Percentiles rank a stretch among this genome's conserved stretches.
These are phyloP conservation scores for Aspergillus aculeatinus DNA, from an alignment of 2,329 filamentous ascomycete species.

Conservation along the genomic window DNA sequence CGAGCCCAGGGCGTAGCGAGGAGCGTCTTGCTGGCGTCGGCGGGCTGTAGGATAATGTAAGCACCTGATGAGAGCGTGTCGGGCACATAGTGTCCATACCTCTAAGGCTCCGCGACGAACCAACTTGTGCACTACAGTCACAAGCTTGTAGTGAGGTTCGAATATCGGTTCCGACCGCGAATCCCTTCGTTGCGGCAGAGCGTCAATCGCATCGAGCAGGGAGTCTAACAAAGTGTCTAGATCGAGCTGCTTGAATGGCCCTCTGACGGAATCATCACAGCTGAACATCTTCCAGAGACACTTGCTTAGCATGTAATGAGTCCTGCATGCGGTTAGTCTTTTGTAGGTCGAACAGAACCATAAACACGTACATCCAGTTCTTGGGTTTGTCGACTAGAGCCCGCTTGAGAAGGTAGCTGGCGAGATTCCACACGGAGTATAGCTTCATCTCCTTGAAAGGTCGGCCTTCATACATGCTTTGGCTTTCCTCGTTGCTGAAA, in stretches of 20 bases:
- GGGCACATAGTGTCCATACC: constrained; percentile 27
- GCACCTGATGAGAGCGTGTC: background rate
- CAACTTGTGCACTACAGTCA: constrained; percentile 78
- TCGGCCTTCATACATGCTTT: constrained; percentile 57
- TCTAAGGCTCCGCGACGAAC: constrained; percentile 54
- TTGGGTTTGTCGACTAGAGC: constrained; percentile 60
- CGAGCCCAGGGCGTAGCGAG: constrained; percentile 56
- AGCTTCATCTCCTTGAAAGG: constrained; percentile 59
- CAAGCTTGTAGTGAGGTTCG: constrained; percentile 89
- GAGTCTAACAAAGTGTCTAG: constrained; percentile 55
- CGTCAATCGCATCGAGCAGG: constrained; percentile 60
- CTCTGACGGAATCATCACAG: constrained; percentile 43
- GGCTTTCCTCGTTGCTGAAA: constrained; percentile 54
- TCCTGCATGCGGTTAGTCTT: constrained; percentile 38
- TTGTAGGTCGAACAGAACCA: background rate
- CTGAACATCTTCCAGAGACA: constrained; percentile 70
- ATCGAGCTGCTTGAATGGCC: constrained; percentile 35
- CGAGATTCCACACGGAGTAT: constrained; percentile 66
- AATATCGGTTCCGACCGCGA: constrained; percentile 70
- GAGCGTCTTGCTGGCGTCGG: constrained; percentile 52
- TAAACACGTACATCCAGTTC: constrained; percentile 58
- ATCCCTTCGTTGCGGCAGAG: constrained; percentile 61
- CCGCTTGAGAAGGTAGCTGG: constrained; percentile 59
- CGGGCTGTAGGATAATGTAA: constrained; percentile 38
- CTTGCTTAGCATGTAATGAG: constrained; percentile 69